Percentiles rank a stretch among this genome's conserved stretches.
Evolutionary conservation across 805 yeast species (phyloP).

Genomic region (Vanderwaltozyma yarrowii): DNA sequence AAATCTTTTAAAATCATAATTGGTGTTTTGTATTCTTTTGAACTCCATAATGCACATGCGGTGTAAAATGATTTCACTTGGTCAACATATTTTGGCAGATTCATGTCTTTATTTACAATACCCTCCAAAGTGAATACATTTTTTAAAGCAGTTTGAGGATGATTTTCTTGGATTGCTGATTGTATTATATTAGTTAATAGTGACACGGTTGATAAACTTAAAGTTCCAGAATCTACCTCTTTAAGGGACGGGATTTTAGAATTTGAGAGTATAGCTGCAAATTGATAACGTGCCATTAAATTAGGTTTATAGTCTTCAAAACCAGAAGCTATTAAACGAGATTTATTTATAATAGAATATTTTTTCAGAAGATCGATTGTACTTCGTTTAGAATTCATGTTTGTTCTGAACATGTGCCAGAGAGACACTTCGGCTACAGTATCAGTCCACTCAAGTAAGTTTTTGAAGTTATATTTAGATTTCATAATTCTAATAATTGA

Average conservation of each 20-base stretch:
- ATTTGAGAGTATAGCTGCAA: slow-evolving; percentile 4
- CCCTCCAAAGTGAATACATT: slow-evolving; percentile 10
- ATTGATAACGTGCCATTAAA: slow-evolving; percentile 12
- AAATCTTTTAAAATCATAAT: slow-evolving; percentile 41
- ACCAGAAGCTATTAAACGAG: slow-evolving; percentile 2
- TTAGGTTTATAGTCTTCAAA: slow-evolving; percentile 9
- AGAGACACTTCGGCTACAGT: slow-evolving; percentile 11
- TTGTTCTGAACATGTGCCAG: slow-evolving; percentile 4
- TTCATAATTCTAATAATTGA: slow-evolving; percentile 5
- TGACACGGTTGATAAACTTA: slow-evolving; percentile 2
- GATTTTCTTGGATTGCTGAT: slow-evolving; percentile 7
- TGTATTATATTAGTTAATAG: slow-evolving; percentile 8
- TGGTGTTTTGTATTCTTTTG: slow-evolving; percentile 46
- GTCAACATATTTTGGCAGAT: slow-evolving; percentile 13
- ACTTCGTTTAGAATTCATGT: neutral
- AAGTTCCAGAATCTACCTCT: neutral
- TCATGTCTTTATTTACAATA: slow-evolving; percentile 2
- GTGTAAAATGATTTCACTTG: slow-evolving; percentile 29
- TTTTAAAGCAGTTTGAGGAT: slow-evolving; percentile 17
- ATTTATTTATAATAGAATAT: slow-evolving; percentile 1
- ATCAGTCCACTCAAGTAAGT: slow-evolving; percentile 14
- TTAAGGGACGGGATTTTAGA: neutral
- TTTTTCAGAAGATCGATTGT: neutral
- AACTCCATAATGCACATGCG: slow-evolving; percentile 58
- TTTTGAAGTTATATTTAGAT: slow-evolving; percentile 5